Evolutionary conservation across 345 rosid genomes (phyloP), one percentile per base, ranked within the genome.

Genomic region (Viola odorata): DNA sequence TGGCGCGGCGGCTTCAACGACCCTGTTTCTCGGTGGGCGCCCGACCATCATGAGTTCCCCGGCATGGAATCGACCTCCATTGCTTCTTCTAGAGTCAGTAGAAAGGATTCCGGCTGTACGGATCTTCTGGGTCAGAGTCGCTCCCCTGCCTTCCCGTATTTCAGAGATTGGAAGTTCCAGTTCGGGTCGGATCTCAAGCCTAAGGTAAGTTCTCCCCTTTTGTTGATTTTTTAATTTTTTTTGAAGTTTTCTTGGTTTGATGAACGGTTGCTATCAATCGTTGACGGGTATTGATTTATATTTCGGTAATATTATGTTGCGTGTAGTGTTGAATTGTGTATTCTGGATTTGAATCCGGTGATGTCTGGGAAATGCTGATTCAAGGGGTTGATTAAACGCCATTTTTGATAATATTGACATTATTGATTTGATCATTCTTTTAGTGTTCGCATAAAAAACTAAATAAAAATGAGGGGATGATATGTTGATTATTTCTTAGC

Each of bases 101-200:
- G n/a, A 41, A 73, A 85, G 55, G 69, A 57, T 69, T 80, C 91
- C 17, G 82, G 73, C n/a, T 86, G 91, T 58, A 47, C 61, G 7
- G 83, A 84, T 77, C 67, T 77, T 71, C 69, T 94, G 57, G 89
- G 85, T 59, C 87, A 69, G 69, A 77, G 77, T 51, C 80, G 51
- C 59, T 55, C 67, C 40, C 84, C 81, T 14, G 77, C 91, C 3
- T 92, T 92, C 60, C 95, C 95, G 6, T 94, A 90, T 69, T 88
- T 51, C 53, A 66, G 74, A 12, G 80, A 82, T 41, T 94, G 87
- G 91, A 83, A 77, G 40, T 84, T 90, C 61, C 80, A 80, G 65
- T 77, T 69, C 73, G 57, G 53, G 3, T 72, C 86, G 55, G 90
- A 90, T 85, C 89, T 85, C 70, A 79, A 78, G 76, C 97, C 97